Evolutionary conservation across 1,284 basidiomycete species (phyloP).

Genomic region (Ganoderma lucidum): DNA sequence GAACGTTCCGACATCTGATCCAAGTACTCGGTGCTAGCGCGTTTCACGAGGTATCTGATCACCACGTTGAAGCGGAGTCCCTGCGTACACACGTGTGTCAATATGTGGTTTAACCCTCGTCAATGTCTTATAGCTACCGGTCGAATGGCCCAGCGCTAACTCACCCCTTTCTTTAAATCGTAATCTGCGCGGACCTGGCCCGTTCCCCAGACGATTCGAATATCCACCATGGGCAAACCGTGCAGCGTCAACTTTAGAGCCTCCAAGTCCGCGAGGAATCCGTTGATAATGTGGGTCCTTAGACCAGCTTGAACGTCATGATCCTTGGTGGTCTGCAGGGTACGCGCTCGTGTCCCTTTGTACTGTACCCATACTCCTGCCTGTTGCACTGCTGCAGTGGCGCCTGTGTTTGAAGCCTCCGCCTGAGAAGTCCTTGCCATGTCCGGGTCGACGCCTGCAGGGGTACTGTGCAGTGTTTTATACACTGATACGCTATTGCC

Average conservation of each 20-base stretch:
- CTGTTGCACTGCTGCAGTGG: background rate
- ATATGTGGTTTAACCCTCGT: background rate
- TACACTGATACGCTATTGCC: background rate
- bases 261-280: constrained; percentile 13
- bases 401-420: background rate
- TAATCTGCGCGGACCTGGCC: constrained; percentile 13
- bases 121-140: background rate
- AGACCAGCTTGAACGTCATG: background rate
- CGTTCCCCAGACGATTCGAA: constrained; percentile 17
- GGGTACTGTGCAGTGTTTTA: no score
- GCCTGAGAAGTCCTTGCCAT: constrained; percentile 1
- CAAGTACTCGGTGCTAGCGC: background rate
- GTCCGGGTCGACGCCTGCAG: background rate
- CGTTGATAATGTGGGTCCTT: background rate
- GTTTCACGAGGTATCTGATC: constrained; percentile 7
- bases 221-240: constrained; percentile 7
- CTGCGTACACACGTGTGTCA: constrained; percentile 4
- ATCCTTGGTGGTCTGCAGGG: background rate
- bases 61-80: constrained; percentile 8
- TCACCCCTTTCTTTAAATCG: background rate
- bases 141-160: background rate
- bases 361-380: constrained; percentile 7
- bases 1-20: constrained; percentile 5
- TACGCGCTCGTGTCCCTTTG: constrained; percentile 7
- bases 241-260: constrained; percentile 6